These are phyloP conservation scores for Nemania sp. DNA, from an alignment of 2,329 filamentous ascomycete species.

Conservation along the genomic window DNA sequence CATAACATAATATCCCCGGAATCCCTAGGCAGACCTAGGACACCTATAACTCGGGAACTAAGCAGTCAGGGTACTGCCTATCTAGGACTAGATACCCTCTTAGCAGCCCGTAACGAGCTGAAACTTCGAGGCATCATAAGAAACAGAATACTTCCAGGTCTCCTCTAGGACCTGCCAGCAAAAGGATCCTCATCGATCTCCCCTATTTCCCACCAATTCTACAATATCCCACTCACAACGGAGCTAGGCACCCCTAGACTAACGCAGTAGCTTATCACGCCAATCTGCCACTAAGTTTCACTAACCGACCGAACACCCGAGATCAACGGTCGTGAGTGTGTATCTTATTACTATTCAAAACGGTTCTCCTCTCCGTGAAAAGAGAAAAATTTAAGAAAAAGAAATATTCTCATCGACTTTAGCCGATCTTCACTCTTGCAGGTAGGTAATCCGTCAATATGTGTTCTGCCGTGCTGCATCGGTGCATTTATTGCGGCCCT, in stretches of 20 bases:
- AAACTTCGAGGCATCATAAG: background rate
- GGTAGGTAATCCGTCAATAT: background rate
- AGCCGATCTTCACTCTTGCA: background rate
- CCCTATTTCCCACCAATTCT: slow-evolving; percentile 8
- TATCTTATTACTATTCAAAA: background rate
- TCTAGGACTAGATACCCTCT: background rate
- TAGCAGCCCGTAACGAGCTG: background rate
- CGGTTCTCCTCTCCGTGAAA: background rate
- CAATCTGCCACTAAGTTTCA: slow-evolving; percentile 5
- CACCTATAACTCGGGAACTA: too few relatives aligned
- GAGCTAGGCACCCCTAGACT: slow-evolving; percentile 1
- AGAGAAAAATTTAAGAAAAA: background rate
- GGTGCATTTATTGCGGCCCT: background rate
- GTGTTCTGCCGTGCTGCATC: background rate
- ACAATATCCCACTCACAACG: background rate
- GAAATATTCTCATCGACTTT: background rate
- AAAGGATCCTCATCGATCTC: background rate
- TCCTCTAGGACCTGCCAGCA: background rate
- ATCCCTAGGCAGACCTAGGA: background rate
- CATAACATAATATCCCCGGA: background rate
- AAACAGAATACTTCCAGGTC: background rate
- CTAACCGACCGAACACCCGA: background rate
- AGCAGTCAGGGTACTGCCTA: background rate
- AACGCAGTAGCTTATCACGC: slow-evolving; percentile 3
- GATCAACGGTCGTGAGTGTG: background rate